Evolutionary conservation across 2,329 filamentous ascomycete genomes (phyloP).

Genomic region (Monilinia polystroma): DNA sequence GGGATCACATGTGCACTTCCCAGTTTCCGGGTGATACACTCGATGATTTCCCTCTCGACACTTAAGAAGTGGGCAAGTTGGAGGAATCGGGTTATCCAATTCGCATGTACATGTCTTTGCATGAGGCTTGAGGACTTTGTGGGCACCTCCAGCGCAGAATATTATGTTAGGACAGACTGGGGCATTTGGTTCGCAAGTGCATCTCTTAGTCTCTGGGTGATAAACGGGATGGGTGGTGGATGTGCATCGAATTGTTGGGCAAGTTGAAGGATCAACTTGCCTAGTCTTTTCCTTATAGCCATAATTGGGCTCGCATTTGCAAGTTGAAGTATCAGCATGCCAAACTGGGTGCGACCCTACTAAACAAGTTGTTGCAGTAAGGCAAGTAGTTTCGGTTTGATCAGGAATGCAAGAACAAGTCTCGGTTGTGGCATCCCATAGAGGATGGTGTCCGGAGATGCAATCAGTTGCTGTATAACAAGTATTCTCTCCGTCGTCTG

Average conservation of each 20-base stretch:
- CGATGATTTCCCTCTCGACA: slow-evolving; percentile 26
- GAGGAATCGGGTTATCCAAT: slow-evolving; percentile 21
- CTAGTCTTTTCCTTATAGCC: not conserved
- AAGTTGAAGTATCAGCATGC: slow-evolving; percentile 10
- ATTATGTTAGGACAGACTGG: slow-evolving; percentile 25
- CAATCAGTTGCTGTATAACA: slow-evolving; percentile 23
- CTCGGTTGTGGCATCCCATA: slow-evolving; percentile 21
- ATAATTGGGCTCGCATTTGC: slow-evolving; percentile 9
- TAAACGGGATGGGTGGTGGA: slow-evolving; percentile 27
- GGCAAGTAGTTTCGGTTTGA: slow-evolving; percentile 13
- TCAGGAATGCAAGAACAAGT: slow-evolving; percentile 23
- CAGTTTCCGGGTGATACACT: slow-evolving; percentile 28
- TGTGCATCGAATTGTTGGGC: slow-evolving; percentile 28
- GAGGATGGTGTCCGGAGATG: not conserved
- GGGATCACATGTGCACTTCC: slow-evolving; percentile 28
- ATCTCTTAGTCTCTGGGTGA: slow-evolving; percentile 24
- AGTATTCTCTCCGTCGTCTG: slow-evolving; percentile 18
- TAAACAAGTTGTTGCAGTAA: slow-evolving; percentile 12
- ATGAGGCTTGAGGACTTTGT: slow-evolving; percentile 19
- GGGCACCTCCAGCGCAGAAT: slow-evolving; percentile 26
- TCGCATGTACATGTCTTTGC: slow-evolving; percentile 30
- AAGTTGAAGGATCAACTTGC: slow-evolving; percentile 21
- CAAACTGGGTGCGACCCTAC: slow-evolving; percentile 14
- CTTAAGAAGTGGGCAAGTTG: slow-evolving; percentile 30
- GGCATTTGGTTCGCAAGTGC: slow-evolving; percentile 27